Evolutionary conservation across 345 rosid species (phyloP), one percentile per base, ranked within the genome.

Genomic region (Hibiscus trionum): DNA sequence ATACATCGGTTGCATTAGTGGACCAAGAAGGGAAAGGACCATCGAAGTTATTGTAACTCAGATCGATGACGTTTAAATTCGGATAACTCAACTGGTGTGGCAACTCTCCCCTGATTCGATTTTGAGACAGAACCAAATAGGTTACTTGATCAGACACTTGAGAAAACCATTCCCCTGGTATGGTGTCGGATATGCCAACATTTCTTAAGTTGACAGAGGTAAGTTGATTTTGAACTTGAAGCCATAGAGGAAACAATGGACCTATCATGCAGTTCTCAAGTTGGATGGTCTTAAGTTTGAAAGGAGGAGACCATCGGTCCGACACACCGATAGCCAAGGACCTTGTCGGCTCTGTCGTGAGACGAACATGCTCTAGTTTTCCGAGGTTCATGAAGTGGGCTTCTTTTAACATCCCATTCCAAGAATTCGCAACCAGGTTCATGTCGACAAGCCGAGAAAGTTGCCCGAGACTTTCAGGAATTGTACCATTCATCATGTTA

Each of bases 211-310:
- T 67, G 37, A 86, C 80, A n/a, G 14, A 75, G 75, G 60, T 69
- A 39, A 86, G 81, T 35, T 81, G 52, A 60, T 77, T 86, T 71
- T 86, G 93, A 77, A 82, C 77, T 67, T 79, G 85, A 66, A 88
- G 85, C 93, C 93, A 88, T 71, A 73, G 69, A 2, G 93, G 89
- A 72, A 88, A 88, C 4, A 42, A 57, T 61, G 90, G 89, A 76
- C 90, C 89, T 21, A 84, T 74, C 47, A 47, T 69, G 74, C 89
- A 86, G 72, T 87, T 86, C 62, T 85, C 85, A 14, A 88, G 66
- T 55, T 84, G 81, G 70, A 86, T 78, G 49, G 61, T 31, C 47
- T 73, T 76, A 5, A 84, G 81, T 74, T 77, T 80, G 75, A 88
- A 88, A 61, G 91, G 88, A 68, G 91, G 91, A 73, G 77, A 16